Evolutionary conservation across 2,329 filamentous ascomycete genomes (phyloP).

Genomic region (Alternaria tenuissima): DNA sequence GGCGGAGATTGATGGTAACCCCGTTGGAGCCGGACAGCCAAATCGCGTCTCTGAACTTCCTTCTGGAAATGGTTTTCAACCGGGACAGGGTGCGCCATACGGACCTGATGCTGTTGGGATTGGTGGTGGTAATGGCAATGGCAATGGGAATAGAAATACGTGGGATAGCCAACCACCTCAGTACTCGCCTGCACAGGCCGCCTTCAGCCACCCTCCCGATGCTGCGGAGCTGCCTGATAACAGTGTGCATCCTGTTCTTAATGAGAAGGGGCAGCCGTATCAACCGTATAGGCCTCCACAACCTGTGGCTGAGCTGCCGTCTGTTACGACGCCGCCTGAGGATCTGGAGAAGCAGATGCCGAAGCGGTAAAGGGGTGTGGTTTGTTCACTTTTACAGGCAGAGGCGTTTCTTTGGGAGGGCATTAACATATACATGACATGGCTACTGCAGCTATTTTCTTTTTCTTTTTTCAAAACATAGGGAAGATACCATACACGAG

Average conservation of each 20-base stretch:
- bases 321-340: conserved; percentile 32
- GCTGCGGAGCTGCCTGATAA: conserved; percentile 30
- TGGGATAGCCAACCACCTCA: conserved; percentile 43
- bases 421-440: neutral
- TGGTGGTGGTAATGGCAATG: conserved; percentile 30
- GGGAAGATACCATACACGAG: neutral
- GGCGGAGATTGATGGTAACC: conserved; percentile 40
- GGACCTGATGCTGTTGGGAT: conserved; percentile 43
- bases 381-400: neutral
- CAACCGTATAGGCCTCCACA: conserved; percentile 39
- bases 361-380: neutral
- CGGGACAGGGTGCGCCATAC: conserved; percentile 32
- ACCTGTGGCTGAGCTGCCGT: conserved; percentile 26
- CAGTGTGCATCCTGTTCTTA: conserved; percentile 23
- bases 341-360: conserved; percentile 31
- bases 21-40: conserved; percentile 40
- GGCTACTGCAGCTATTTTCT: neutral
- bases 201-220: conserved; percentile 16
- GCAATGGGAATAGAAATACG: conserved; percentile 25
- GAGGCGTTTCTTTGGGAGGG: neutral
- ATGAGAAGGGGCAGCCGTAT: conserved; percentile 29
- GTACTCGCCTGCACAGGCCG: conserved; percentile 35
- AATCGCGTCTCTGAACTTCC: conserved; percentile 43
- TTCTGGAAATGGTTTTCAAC: conserved; percentile 37
- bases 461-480: neutral